A percentile compares a stretch with the other conserved stretches of the same genome.
Evolutionary conservation across 371 early-diverging fungal genomes (phyloP).

Genomic region (Mucor mucedo): DNA sequence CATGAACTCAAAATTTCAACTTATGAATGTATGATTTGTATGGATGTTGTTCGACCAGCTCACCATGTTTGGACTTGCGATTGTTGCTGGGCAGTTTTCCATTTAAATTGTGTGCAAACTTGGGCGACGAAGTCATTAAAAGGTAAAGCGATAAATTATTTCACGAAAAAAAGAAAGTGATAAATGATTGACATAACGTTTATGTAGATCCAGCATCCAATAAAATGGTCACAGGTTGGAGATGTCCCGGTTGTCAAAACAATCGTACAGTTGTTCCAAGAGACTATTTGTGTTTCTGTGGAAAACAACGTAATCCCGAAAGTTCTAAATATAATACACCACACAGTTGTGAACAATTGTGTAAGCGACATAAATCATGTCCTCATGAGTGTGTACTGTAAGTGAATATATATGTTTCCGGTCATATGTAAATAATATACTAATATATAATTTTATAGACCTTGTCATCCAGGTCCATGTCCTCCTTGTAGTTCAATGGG

Average conservation of each 20-base stretch:
- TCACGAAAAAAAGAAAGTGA: neutral
- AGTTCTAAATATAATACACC: constrained; percentile 71
- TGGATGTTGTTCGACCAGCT: constrained; percentile 74
- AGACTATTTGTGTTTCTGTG: constrained; percentile 88
- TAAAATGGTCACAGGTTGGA: constrained; percentile 64
- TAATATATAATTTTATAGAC: constrained; percentile 37
- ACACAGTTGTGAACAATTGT: constrained; percentile 85
- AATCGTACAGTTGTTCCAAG: constrained; percentile 67
- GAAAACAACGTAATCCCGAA: constrained; percentile 76
- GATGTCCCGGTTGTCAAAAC: constrained; percentile 95
- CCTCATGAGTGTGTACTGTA: constrained; percentile 72
- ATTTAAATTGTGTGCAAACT: constrained; percentile 76
- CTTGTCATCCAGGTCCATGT: constrained; percentile 96
- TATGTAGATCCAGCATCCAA: constrained; percentile 35
- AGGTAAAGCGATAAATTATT: constrained; percentile 38
- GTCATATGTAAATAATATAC: neutral
- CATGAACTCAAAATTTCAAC: constrained; percentile 66
- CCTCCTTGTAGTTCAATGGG: constrained; percentile 86
- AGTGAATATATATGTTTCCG: constrained; percentile 23
- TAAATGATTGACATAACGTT: neutral
- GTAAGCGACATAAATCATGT: constrained; percentile 67
- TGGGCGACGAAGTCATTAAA: constrained; percentile 74
- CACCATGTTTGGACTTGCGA: constrained; percentile 86
- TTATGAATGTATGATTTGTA: constrained; percentile 96
- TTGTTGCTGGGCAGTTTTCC: constrained; percentile 90